Evolutionary conservation across 192 early-diverging fungal species (phyloP).

Genomic region (Fimicolochytrium jonesii): DNA sequence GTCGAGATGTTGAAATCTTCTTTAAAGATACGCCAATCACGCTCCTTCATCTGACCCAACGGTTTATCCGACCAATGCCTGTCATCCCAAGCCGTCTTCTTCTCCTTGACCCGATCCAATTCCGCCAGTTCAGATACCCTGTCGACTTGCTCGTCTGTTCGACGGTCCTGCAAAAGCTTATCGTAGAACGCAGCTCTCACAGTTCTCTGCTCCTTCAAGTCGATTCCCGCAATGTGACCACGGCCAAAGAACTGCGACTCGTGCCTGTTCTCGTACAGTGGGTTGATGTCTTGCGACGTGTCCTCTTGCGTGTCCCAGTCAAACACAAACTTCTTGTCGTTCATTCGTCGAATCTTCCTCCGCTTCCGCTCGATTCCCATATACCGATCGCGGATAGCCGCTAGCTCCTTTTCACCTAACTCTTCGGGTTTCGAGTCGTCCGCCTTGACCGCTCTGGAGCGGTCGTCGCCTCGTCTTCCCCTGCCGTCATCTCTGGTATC

Average conservation of each 20-base stretch:
- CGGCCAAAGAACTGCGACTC: conserved; percentile 76
- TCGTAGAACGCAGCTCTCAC: conserved; percentile 67
- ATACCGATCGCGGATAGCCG: conserved; percentile 67
- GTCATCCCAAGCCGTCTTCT: conserved; percentile 75
- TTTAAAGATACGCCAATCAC: conserved; percentile 99
- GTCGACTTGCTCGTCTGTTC: conserved; percentile 55
- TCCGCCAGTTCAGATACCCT: conserved; percentile 59
- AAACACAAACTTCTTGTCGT: conserved; percentile 95
- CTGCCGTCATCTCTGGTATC: background rate
- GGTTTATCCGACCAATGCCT: conserved; percentile 94
- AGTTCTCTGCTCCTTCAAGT: conserved; percentile 70
- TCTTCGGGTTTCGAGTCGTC: background rate
- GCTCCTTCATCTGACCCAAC: conserved; percentile 84
- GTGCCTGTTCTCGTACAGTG: conserved; percentile 74
- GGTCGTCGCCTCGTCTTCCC: background rate
- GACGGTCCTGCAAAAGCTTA: conserved; percentile 39
- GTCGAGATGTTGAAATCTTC: conserved; percentile 96
- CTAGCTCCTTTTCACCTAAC: conserved; percentile 52
- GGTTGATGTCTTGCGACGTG: conserved; percentile 89
- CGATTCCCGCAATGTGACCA: conserved; percentile 83
- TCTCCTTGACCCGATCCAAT: conserved; percentile 59
- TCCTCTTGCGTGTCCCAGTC: conserved; percentile 96
- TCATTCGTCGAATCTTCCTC: conserved; percentile 75
- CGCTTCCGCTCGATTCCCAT: conserved; percentile 72
- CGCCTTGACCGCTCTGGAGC: background rate